A percentile compares a stretch with the other conserved stretches of the same genome.
phyloP scores from a whole-genome alignment of 208 protist species.

The Leishmania tropica region DNA sequence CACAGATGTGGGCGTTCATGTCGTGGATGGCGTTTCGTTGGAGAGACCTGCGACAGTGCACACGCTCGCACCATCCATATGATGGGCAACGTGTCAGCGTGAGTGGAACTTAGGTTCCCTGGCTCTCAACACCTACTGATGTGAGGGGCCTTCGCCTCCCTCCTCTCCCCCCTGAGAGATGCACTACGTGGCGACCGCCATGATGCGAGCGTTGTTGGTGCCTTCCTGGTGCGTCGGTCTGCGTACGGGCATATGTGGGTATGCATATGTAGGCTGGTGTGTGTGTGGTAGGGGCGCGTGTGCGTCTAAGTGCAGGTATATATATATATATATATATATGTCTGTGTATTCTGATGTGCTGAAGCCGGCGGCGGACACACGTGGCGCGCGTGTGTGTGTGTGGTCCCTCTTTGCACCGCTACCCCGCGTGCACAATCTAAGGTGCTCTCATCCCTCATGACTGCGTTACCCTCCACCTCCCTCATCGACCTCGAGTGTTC shows the following conservation, averaged over 20 bases:
- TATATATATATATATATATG: neutral
- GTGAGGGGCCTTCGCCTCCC: neutral
- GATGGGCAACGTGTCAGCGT: neutral
- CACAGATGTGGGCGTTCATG: neutral
- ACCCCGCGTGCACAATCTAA: neutral
- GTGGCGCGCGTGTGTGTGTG: neutral
- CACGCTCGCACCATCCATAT: neutral
- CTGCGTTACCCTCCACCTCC: neutral
- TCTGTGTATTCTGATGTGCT: neutral
- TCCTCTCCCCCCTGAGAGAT: neutral
- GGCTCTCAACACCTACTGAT: neutral
- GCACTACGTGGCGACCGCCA: neutral
- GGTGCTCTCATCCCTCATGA: neutral
- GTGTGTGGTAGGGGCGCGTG: neutral
- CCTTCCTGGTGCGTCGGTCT: too few relatives aligned
- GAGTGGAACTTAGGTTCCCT: neutral
- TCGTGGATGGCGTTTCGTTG: neutral
- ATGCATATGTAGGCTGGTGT: too few relatives aligned
- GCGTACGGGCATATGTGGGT: too few relatives aligned
- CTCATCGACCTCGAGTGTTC: neutral
- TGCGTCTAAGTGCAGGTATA: conserved; percentile 1
- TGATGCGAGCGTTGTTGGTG: neutral
- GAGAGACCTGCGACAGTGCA: neutral
- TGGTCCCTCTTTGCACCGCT: too few relatives aligned
- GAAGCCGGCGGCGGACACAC: neutral